Percentiles rank a stretch among this genome's conserved stretches.
phyloP scores from a whole-genome alignment of 2,329 filamentous ascomycete species.

The Fusarium sp. region DNA sequence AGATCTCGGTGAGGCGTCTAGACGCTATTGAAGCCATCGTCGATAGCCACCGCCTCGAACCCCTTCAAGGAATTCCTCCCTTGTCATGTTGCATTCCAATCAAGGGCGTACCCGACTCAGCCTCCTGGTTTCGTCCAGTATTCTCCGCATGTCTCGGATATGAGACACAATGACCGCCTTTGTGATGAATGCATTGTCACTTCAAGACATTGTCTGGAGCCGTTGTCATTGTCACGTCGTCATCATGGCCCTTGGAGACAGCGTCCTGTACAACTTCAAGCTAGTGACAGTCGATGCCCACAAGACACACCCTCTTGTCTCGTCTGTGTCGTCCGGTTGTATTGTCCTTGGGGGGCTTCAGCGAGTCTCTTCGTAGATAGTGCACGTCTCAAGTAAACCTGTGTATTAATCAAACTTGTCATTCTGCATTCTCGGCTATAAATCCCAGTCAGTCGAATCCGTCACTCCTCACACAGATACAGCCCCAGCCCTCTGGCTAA shows the following conservation, averaged over 20 bases:
- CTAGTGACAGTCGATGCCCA: background rate
- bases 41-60: slow-evolving; percentile 4
- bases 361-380: background rate
- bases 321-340: background rate
- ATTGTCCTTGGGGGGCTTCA: background rate
- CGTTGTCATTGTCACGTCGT: background rate
- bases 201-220: background rate
- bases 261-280: background rate
- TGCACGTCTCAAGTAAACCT: background rate
- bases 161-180: slow-evolving; percentile 13
- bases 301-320: background rate
- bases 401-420: background rate
- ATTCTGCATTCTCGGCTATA: background rate
- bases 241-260: background rate
- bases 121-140: slow-evolving; percentile 15
- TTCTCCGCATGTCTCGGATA: slow-evolving; percentile 9
- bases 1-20: background rate
- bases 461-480: slow-evolving; percentile 13
- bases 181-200: background rate
- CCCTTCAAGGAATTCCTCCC: slow-evolving; percentile 18
- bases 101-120: background rate
- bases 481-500: slow-evolving; percentile 28
- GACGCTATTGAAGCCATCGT: slow-evolving; percentile 28
- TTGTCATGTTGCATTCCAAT: slow-evolving; percentile 28
- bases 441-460: background rate